These are phyloP conservation scores for Theileria parva DNA, from an alignment of 169 alveolate genomes.

Conservation along the genomic window DNA sequence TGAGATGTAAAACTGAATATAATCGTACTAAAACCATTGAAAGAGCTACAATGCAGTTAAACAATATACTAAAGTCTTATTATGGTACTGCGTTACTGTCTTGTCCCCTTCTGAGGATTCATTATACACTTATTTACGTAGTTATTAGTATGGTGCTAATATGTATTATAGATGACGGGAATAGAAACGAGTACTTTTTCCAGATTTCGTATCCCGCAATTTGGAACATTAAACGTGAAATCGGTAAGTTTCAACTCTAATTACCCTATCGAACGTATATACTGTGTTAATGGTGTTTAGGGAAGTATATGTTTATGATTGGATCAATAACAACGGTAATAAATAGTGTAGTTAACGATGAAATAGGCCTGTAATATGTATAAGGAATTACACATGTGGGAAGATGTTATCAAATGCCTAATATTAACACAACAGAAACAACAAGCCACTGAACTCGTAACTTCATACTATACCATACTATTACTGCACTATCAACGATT, in stretches of 20 bases:
- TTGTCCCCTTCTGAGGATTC: too few species aligned
- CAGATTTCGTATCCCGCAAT: constrained; percentile 68
- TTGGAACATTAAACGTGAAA: constrained; percentile 75
- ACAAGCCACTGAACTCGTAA: constrained; percentile 75
- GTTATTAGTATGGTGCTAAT: neutral
- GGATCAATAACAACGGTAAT: constrained; percentile 68
- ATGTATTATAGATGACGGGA: neutral
- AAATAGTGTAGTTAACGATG: neutral
- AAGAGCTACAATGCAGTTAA: constrained; percentile 72
- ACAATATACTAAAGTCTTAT: neutral
- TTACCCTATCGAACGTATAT: too few species aligned
- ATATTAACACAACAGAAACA: constrained; percentile 69
- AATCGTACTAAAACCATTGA: constrained; percentile 69
- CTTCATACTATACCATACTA: neutral
- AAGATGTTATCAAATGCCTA: constrained; percentile 76
- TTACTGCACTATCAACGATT: too few species aligned
- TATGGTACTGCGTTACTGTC: too few species aligned
- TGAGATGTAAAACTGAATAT: constrained; percentile 72
- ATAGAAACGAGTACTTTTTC: constrained; percentile 67
- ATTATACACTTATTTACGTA: neutral
- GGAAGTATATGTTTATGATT: constrained; percentile 63
- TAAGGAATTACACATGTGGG: constrained; percentile 77
- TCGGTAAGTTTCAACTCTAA: constrained; percentile 15
- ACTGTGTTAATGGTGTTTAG: constrained; percentile 15
- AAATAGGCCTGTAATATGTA: constrained; percentile 71